A percentile compares a stretch with the other conserved stretches of the same genome.
These are phyloP conservation scores for Combretum micranthum DNA, from an alignment of 345 rosid genomes.

Conservation along the genomic window DNA sequence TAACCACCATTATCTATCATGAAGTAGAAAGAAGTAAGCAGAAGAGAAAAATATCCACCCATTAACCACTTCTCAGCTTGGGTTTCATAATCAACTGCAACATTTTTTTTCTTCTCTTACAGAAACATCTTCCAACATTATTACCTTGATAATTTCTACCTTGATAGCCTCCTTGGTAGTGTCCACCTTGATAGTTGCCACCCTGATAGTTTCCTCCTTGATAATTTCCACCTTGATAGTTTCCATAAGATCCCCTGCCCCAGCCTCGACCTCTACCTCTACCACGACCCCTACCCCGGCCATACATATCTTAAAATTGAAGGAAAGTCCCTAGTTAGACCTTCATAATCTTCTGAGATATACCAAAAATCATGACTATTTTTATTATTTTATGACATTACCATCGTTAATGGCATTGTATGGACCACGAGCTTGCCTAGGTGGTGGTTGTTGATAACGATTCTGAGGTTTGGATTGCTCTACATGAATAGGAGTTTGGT, in stretches of 20 bases:
- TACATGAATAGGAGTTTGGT: slow-evolving; percentile 61
- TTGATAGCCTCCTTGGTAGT: slow-evolving; percentile 10
- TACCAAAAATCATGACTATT: slow-evolving; percentile 3
- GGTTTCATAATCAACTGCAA: too few species aligned
- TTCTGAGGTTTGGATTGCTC: slow-evolving; percentile 56
- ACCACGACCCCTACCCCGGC: slow-evolving; percentile 34
- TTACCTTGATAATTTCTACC: slow-evolving; percentile 12
- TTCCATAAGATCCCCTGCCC: slow-evolving; percentile 39
- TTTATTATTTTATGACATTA: slow-evolving; percentile 24
- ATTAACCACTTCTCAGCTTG: background rate
- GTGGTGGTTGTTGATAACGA: slow-evolving; percentile 47
- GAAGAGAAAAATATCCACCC: background rate
- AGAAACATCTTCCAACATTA: slow-evolving; percentile 4
- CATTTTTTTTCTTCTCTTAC: background rate
- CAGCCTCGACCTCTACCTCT: slow-evolving; percentile 46
- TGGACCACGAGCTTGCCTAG: slow-evolving; percentile 34
- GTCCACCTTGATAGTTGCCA: slow-evolving; percentile 4
- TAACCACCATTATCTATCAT: slow-evolving; percentile 17
- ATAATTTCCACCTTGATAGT: slow-evolving; percentile 22
- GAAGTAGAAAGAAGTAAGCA: background rate
- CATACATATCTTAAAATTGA: slow-evolving; percentile 36
- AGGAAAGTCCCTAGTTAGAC: slow-evolving; percentile 4
- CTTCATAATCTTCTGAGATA: background rate
- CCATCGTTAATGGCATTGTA: slow-evolving; percentile 65
- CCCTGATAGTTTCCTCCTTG: slow-evolving; percentile 13